Conservation (phyloP, 768 basidiomycete genomes). For the Kwoniella newhampshirensis region DNA sequence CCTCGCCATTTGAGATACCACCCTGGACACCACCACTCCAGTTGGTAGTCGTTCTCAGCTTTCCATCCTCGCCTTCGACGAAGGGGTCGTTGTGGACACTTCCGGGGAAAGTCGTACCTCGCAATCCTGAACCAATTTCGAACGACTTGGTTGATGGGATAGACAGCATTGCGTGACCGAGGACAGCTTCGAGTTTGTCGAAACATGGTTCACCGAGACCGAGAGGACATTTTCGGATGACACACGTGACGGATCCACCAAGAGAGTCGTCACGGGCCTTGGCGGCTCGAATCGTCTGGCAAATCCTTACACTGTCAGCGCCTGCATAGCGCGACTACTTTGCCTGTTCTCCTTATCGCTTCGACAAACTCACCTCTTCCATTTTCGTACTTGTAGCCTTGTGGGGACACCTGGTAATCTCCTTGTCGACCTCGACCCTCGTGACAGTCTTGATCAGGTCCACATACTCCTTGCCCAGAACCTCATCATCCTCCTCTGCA, state of each 20-base stretch:
- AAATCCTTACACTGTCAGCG: constrained; percentile 7
- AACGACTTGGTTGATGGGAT: constrained; percentile 98
- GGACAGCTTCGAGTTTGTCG: constrained; percentile 94
- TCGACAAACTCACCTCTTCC: constrained; percentile 65
- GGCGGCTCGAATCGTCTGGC: constrained; percentile 85
- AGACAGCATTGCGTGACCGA: constrained; percentile 97
- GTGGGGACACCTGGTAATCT: constrained; percentile 86
- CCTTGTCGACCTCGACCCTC: constrained; percentile 82
- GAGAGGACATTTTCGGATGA: constrained; percentile 82
- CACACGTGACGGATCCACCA: constrained; percentile 96
- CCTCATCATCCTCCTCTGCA: constrained; percentile 67
- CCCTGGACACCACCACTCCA: constrained; percentile 98
- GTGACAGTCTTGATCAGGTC: constrained; percentile 74
- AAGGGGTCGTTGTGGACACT: constrained; percentile 92
- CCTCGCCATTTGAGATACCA: constrained; percentile 95
- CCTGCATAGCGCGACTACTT: neutral
- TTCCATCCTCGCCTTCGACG: constrained; percentile 60
- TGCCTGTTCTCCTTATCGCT: neutral
- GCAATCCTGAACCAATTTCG: constrained; percentile 95
- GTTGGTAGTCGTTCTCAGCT: constrained; percentile 80
- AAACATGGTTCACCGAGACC: constrained; percentile 97
- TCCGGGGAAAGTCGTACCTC: constrained; percentile 88
- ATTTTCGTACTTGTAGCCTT: constrained; percentile 81
- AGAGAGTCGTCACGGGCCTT: constrained; percentile 90
- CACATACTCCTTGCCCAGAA: constrained; percentile 75